phyloP scores from a whole-genome alignment of 208 protist species.

The Leishmania major region DNA sequence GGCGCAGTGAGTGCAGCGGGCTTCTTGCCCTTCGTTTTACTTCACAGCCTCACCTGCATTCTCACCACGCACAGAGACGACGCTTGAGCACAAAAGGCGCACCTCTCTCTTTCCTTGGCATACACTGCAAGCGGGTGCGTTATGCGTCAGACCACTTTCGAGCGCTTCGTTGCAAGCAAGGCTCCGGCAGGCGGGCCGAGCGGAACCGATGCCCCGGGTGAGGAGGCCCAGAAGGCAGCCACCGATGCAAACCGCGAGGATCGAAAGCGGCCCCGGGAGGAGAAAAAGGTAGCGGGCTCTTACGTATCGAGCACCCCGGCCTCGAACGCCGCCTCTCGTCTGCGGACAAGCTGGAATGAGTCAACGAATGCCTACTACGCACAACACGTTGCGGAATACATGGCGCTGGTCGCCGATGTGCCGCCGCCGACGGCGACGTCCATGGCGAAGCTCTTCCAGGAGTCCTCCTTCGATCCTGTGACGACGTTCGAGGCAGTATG shows the following conservation, averaged over 20 bases:
- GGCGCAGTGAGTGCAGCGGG: neutral
- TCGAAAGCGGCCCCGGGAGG: slow-evolving; percentile 21
- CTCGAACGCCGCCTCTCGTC: neutral
- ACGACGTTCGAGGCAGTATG: slow-evolving; percentile 41
- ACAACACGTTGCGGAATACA: slow-evolving; percentile 34
- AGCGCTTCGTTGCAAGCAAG: slow-evolving; percentile 24
- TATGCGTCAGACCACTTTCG: slow-evolving; percentile 33
- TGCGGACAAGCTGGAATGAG: slow-evolving; percentile 17
- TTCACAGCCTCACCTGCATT: neutral
- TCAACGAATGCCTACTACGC: slow-evolving; percentile 20
- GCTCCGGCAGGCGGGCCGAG: neutral
- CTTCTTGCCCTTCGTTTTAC: neutral
- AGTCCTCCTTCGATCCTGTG: slow-evolving; percentile 43
- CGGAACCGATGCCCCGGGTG: neutral
- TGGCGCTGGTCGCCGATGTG: slow-evolving; percentile 21
- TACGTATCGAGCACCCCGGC: neutral
- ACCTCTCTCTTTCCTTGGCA: neutral
- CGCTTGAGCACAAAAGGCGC: neutral
- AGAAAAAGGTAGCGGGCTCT: neutral
- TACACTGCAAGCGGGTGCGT: neutral
- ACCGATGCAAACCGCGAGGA: neutral
- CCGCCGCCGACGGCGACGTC: slow-evolving; percentile 47
- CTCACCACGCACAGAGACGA: neutral
- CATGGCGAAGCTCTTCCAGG: slow-evolving; percentile 84
- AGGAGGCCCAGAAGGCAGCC: neutral